Evolutionary conservation across 495 filamentous ascomycete genomes (phyloP).

Genomic region (Alectoria sarmentosa): DNA sequence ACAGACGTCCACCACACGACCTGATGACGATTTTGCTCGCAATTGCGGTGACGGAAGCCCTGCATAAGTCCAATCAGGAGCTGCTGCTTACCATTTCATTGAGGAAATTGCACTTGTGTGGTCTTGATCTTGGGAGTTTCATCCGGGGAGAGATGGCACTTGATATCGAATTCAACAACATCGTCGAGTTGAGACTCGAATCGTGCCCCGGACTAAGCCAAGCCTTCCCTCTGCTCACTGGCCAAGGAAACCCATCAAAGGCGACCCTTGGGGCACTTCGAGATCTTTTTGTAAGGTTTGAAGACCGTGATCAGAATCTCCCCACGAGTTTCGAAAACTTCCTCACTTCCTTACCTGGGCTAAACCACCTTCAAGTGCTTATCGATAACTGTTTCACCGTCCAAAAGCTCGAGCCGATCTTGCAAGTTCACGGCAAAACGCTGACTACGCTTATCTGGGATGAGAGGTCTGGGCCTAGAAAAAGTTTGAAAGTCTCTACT

Average conservation of each 20-base stretch:
- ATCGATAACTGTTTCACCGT: neutral
- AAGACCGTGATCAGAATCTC: neutral
- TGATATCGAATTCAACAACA: neutral
- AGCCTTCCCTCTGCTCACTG: neutral
- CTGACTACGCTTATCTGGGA: neutral
- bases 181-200: neutral
- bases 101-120: neutral
- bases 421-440: neutral
- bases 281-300: neutral
- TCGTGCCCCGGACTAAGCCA: neutral
- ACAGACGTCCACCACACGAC: neutral
- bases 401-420: neutral
- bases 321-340: neutral
- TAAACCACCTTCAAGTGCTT: neutral
- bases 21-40: neutral
- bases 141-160: neutral
- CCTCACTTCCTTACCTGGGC: neutral
- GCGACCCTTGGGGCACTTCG: neutral
- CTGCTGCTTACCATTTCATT: neutral
- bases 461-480: neutral
- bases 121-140: neutral
- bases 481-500: neutral
- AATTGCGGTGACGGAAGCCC: neutral
- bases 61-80: neutral
- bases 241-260: neutral